Percentiles rank a stretch among this genome's conserved stretches.
Evolutionary conservation across 345 rosid genomes (phyloP).

Genomic region (Lepidium aucheri): DNA sequence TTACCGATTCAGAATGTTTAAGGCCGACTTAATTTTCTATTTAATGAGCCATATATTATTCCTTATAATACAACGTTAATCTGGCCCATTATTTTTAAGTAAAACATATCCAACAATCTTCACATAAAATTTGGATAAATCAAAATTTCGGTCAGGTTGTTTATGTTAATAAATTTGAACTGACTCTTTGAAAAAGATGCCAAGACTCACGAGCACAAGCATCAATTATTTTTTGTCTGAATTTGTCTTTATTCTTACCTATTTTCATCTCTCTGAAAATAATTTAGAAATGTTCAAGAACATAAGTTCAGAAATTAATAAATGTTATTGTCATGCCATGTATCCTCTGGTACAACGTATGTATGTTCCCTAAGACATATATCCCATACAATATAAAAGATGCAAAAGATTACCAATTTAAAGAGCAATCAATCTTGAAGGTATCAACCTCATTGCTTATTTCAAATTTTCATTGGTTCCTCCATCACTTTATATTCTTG

Average conservation of each 20-base stretch:
- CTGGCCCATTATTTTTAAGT: too few relatives aligned
- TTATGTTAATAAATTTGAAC: not conserved
- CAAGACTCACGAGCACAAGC: not conserved
- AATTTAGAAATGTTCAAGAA: not conserved
- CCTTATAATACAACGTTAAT: too few relatives aligned
- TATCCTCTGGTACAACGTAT: conserved; percentile 13
- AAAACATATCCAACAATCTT: too few relatives aligned
- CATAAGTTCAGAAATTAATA: not conserved
- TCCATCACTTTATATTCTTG: not conserved
- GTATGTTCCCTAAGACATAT: conserved; percentile 24
- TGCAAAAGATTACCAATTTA: not conserved
- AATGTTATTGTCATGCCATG: not conserved
- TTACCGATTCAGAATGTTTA: too few relatives aligned
- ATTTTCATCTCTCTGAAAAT: not conserved
- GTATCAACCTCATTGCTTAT: conserved; percentile 4
- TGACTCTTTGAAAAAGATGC: not conserved
- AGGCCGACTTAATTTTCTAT: too few relatives aligned
- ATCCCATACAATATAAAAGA: conserved; percentile 6
- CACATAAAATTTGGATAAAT: not conserved
- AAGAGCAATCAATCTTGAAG: conserved; percentile 11
- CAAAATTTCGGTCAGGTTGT: not conserved
- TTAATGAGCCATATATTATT: too few relatives aligned
- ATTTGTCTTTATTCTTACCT: not conserved
- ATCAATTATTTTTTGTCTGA: not conserved
- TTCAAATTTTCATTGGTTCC: not conserved